A percentile compares a stretch with the other conserved stretches of the same genome.
phyloP scores from a whole-genome alignment of 192 early-diverging fungal species.

The Phycomyces blakesleeanus region DNA sequence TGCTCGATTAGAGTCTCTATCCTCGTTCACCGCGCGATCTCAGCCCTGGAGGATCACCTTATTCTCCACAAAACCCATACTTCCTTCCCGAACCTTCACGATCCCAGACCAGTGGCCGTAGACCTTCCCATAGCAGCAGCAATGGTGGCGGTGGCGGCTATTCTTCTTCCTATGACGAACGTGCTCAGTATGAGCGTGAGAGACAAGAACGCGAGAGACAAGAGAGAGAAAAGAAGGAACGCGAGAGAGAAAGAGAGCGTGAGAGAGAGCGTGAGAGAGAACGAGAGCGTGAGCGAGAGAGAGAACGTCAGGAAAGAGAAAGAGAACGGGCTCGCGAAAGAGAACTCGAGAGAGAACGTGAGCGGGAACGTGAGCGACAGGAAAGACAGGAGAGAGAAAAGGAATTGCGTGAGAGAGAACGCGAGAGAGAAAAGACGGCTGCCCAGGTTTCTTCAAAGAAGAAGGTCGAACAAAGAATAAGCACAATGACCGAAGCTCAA shows the following conservation, averaged over 20 bases:
- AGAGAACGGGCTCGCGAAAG: conserved; percentile 2
- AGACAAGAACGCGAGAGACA: conserved; percentile 12
- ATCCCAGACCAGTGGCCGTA: background rate
- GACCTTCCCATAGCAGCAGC: background rate
- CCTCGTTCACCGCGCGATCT: conserved; percentile 12
- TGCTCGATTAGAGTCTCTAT: background rate
- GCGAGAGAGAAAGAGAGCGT: conserved; percentile 16
- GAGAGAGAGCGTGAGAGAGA: conserved; percentile 27
- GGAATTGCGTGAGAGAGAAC: conserved; percentile 22
- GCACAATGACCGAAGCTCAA: conserved; percentile 91
- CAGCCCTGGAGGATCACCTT: background rate
- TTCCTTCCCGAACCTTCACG: no score
- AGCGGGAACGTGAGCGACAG: conserved; percentile 12
- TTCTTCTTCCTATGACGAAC: background rate
- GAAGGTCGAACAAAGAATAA: conserved; percentile 77
- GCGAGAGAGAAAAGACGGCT: conserved; percentile 28
- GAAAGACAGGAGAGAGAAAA: conserved; percentile 16
- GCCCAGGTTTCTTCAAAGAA: conserved; percentile 43
- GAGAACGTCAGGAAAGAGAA: conserved; percentile 5
- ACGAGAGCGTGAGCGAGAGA: background rate
- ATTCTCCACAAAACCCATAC: background rate
- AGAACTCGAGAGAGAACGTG: conserved; percentile 7
- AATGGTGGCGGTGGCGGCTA: background rate
- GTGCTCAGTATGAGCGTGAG: conserved; percentile 11
- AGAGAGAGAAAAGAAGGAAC: conserved; percentile 16